These are phyloP conservation scores for Fusarium udum DNA, from an alignment of 2,329 filamentous ascomycete genomes.

Conservation along the genomic window DNA sequence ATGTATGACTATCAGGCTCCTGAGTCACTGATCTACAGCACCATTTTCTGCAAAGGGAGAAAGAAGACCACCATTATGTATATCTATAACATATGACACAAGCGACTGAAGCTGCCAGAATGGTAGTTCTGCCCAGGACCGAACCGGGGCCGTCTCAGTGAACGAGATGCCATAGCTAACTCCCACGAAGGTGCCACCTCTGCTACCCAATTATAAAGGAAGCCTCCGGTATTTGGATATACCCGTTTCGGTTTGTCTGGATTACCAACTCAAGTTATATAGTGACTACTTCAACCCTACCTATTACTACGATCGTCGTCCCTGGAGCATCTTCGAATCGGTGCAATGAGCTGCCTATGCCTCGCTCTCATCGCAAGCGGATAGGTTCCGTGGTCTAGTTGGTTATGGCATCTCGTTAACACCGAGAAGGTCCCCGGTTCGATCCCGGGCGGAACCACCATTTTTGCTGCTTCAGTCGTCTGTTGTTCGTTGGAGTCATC, in stretches of 20 bases:
- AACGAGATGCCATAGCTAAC: background rate
- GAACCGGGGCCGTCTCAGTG: background rate
- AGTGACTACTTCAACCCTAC: background rate
- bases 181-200: background rate
- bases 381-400: slow-evolving; percentile 42
- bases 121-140: background rate
- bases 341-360: background rate
- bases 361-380: background rate
- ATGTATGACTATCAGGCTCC: background rate
- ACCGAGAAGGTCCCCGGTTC: slow-evolving; percentile 45
- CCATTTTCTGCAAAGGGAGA: background rate
- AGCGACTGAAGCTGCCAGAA: background rate
- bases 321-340: background rate
- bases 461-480: background rate
- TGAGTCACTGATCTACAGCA: background rate
- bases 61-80: background rate
- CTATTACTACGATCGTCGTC: background rate
- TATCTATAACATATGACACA: no score
- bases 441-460: slow-evolving; percentile 42
- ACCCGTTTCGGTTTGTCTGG: background rate
- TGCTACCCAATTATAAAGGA: background rate
- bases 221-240: background rate
- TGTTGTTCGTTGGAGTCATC: background rate
- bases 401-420: slow-evolving; percentile 41
- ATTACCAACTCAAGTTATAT: background rate